These are phyloP conservation scores for Trapa bicornis DNA, from an alignment of 345 rosid species.

Conservation along the genomic window DNA sequence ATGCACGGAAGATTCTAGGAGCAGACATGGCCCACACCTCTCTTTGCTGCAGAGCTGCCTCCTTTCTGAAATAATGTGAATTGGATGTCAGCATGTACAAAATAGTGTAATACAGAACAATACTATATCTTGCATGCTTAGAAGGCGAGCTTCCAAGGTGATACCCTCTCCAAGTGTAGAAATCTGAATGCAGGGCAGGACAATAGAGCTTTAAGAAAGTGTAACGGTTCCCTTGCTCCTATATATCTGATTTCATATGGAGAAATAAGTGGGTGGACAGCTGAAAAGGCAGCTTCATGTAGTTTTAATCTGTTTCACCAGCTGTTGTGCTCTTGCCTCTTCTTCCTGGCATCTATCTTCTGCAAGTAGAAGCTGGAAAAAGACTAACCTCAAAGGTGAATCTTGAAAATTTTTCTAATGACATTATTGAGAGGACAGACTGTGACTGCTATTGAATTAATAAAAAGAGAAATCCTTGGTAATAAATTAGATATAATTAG, in stretches of 20 bases:
- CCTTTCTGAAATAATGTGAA: slow-evolving; percentile 51
- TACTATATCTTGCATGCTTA: slow-evolving; percentile 53
- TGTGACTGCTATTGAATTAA: no score
- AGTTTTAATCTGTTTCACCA: slow-evolving; percentile 61
- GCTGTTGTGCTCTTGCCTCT: slow-evolving; percentile 73
- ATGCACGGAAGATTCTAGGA: not conserved
- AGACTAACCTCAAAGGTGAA: slow-evolving; percentile 9
- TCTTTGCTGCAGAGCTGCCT: slow-evolving; percentile 77
- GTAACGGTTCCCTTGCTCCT: not conserved
- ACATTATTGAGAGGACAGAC: not conserved
- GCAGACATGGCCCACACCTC: slow-evolving; percentile 49
- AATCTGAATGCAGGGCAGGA: slow-evolving; percentile 29
- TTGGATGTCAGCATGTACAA: slow-evolving; percentile 7
- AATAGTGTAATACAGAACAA: not conserved
- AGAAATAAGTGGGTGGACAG: not conserved
- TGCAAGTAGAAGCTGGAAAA: slow-evolving; percentile 72
- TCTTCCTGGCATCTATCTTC: slow-evolving; percentile 83
- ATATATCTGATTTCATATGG: not conserved
- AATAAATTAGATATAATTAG: no score
- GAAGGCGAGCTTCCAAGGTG: slow-evolving; percentile 63
- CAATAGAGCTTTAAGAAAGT: not conserved
- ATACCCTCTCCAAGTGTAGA: slow-evolving; percentile 84
- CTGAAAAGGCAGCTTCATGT: not conserved
- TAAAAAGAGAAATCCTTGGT: no score
- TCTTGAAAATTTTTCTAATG: not conserved